Evolutionary conservation across 31 red algal species (phyloP).

Genomic region (Porphyra umbilicalis): DNA sequence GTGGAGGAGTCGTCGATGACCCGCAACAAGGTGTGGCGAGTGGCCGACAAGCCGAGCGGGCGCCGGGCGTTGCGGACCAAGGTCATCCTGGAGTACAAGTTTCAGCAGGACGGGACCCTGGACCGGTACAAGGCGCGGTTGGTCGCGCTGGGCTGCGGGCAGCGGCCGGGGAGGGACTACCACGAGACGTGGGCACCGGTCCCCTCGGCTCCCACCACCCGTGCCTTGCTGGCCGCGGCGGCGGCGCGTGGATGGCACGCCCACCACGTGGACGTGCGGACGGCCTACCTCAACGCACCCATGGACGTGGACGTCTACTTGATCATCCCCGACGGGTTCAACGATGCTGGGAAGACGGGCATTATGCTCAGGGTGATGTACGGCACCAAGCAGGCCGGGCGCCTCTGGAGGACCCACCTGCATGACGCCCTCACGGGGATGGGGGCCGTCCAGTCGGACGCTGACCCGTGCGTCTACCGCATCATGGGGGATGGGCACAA

Average conservation of each 20-base stretch:
- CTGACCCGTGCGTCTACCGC: constrained; percentile 22
- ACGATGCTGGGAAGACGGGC: not conserved
- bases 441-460: constrained; percentile 10
- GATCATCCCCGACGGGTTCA: constrained; percentile 16
- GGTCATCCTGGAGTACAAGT: constrained; percentile 7
- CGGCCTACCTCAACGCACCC: constrained; percentile 20
- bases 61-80: not conserved
- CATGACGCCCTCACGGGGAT: constrained; percentile 4
- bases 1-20: constrained; percentile 1
- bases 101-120: too few relatives aligned
- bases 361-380: constrained; percentile 1
- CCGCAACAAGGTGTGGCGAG: not conserved
- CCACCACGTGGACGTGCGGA: constrained; percentile 18
- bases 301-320: constrained; percentile 45
- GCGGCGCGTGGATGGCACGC: constrained; percentile 8
- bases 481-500: not conserved
- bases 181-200: not conserved
- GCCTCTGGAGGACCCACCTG: constrained; percentile 6
- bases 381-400: constrained; percentile 30
- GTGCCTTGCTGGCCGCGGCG: constrained; percentile 11
- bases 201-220: constrained; percentile 2
- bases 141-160: too few relatives aligned
- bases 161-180: too few relatives aligned
- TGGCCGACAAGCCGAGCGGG: not conserved
- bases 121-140: too few relatives aligned